Conservation (phyloP, 2,329 filamentous ascomycete genomes). For the Metarhizium robertsii region DNA sequence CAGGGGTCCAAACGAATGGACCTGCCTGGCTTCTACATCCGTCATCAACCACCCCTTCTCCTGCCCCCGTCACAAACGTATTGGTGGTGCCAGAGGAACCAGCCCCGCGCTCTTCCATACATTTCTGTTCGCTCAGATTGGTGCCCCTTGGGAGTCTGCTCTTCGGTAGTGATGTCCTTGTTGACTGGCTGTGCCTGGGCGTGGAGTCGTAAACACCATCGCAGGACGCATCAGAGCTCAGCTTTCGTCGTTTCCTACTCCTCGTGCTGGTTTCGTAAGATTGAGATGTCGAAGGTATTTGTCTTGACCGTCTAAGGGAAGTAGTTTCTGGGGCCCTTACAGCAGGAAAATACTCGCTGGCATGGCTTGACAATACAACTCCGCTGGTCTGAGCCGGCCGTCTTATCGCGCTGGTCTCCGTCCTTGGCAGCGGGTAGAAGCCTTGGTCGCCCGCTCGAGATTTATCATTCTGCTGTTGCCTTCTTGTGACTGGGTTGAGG, state of each 20-base stretch:
- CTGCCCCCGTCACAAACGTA: neutral
- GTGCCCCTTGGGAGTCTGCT: neutral
- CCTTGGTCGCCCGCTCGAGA: slow-evolving; percentile 25
- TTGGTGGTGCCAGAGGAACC: neutral
- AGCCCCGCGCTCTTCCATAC: neutral
- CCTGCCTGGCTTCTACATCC: neutral
- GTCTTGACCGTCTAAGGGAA: neutral
- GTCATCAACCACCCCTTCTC: neutral
- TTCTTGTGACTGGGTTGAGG: neutral
- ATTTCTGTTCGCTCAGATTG: neutral
- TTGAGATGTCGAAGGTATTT: neutral
- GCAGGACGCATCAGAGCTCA: neutral
- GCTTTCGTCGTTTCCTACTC: neutral
- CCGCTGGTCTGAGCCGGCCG: neutral
- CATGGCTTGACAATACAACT: neutral
- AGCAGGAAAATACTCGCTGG: neutral
- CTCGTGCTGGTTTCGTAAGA: neutral
- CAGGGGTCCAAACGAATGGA: neutral
- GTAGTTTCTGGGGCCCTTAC: neutral
- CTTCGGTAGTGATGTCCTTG: neutral
- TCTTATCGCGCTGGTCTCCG: neutral
- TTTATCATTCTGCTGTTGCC: neutral
- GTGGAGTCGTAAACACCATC: neutral
- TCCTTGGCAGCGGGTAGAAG: slow-evolving; percentile 15
- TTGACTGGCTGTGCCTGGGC: neutral